Percentiles rank a stretch among this genome's conserved stretches.
Evolutionary conservation across 2,329 filamentous ascomycete genomes (phyloP).

Genomic region (Penicillium sp.): DNA sequence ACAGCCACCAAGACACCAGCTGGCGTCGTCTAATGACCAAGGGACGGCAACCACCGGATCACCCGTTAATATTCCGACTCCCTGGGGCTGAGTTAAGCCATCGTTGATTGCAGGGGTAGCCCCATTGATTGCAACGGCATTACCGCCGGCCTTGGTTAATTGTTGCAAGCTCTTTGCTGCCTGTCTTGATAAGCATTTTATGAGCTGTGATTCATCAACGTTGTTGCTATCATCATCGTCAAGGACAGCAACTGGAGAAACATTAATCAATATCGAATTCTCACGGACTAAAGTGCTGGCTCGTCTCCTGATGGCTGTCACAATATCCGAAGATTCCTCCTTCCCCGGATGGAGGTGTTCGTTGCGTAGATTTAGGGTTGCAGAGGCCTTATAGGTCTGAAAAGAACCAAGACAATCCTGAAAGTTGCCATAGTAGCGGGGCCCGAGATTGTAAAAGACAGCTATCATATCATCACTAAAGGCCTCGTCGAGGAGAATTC

Average conservation of each 20-base stretch:
- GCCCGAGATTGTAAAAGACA: constrained; percentile 85
- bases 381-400: constrained; percentile 93
- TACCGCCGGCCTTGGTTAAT: constrained; percentile 70
- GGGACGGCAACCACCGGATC: constrained; percentile 79
- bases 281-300: constrained; percentile 81
- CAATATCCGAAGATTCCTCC: constrained; percentile 87
- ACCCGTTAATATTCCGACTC: constrained; percentile 78
- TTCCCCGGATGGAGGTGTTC: constrained; percentile 87
- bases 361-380: constrained; percentile 84
- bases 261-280: constrained; percentile 75
- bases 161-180: constrained; percentile 68
- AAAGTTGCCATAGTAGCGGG: constrained; percentile 91
- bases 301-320: constrained; percentile 81
- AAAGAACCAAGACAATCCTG: constrained; percentile 95
- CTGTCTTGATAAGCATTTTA: constrained; percentile 72
- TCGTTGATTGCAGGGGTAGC: constrained; percentile 86
- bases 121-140: constrained; percentile 81
- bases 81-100: constrained; percentile 76
- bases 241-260: constrained; percentile 77
- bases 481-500: constrained; percentile 82
- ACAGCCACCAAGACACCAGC: constrained; percentile 92
- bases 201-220: constrained; percentile 69
- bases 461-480: constrained; percentile 89
- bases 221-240: constrained; percentile 75
- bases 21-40: constrained; percentile 83